These are phyloP conservation scores for Podila epicladia DNA, from an alignment of 192 early-diverging fungal genomes.

Conservation along the genomic window DNA sequence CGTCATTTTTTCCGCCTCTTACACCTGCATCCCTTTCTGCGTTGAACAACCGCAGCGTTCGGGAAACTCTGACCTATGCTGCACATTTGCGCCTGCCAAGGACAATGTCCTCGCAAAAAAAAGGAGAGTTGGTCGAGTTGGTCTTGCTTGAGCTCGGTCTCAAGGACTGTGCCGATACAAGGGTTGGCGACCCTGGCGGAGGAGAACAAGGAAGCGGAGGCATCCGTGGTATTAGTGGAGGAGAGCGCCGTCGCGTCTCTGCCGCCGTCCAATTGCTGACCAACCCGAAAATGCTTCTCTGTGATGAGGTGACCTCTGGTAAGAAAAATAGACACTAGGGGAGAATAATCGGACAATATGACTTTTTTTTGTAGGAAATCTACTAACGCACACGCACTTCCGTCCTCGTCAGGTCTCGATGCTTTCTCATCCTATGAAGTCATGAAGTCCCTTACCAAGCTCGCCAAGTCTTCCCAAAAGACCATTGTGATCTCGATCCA, in stretches of 20 bases:
- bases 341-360: too few species aligned
- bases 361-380: not conserved
- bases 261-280: constrained; percentile 79
- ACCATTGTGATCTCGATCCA: constrained; percentile 90
- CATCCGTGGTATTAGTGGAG: constrained; percentile 78
- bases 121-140: constrained; percentile 62
- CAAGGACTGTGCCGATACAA: constrained; percentile 73
- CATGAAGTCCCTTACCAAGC: constrained; percentile 47
- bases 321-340: too few species aligned
- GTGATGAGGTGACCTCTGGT: constrained; percentile 81
- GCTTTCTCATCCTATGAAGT: constrained; percentile 50
- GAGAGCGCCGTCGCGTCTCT: constrained; percentile 77
- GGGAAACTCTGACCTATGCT: constrained; percentile 81
- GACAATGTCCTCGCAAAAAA: constrained; percentile 46
- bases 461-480: constrained; percentile 53
- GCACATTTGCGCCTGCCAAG: constrained; percentile 60
- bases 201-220: constrained; percentile 48
- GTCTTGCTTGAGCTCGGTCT: constrained; percentile 70
- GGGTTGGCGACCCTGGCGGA: constrained; percentile 66
- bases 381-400: not conserved
- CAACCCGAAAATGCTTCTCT: constrained; percentile 72
- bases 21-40: too few species aligned
- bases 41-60: constrained; percentile 67
- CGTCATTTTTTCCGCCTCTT: too few species aligned
- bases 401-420: constrained; percentile 25